These are phyloP conservation scores for Magnolia kwangsiensis DNA, from an alignment of 164 flowering plant species.

Conservation along the genomic window DNA sequence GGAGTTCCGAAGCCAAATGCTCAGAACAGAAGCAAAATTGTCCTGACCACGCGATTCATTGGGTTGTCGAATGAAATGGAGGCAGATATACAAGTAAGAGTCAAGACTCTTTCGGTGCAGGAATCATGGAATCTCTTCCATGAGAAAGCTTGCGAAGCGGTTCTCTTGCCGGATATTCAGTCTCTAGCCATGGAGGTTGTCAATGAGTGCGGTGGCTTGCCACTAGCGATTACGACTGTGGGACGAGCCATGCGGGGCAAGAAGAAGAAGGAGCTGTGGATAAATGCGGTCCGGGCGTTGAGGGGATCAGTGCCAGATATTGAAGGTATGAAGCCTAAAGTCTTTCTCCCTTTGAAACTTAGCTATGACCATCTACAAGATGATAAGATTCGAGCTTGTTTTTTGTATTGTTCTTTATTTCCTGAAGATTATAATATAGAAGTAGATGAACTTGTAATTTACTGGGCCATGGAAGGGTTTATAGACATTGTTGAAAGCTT, in stretches of 20 bases:
- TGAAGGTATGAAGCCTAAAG: background rate
- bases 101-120: background rate
- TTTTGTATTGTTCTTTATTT: slow-evolving; percentile 4
- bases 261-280: slow-evolving; percentile 1
- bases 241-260: slow-evolving; percentile 3
- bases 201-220: slow-evolving; percentile 5
- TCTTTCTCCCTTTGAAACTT: background rate
- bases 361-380: slow-evolving; percentile 1
- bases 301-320: background rate
- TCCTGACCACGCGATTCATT: background rate
- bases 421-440: slow-evolving; percentile 3
- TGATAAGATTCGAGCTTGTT: background rate
- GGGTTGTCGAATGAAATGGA: background rate
- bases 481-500: background rate
- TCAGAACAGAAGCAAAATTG: background rate
- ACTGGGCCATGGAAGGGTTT: slow-evolving; percentile 9
- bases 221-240: background rate
- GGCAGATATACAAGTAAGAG: background rate
- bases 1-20: background rate
- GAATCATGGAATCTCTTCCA: slow-evolving; percentile 5
- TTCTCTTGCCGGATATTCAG: background rate
- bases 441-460: background rate
- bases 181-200: background rate
- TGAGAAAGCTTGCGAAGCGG: slow-evolving; percentile 1
- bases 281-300: background rate